Evolutionary conservation across 2,329 filamentous ascomycete genomes (phyloP).

Genomic region (Curvularia lunata): DNA sequence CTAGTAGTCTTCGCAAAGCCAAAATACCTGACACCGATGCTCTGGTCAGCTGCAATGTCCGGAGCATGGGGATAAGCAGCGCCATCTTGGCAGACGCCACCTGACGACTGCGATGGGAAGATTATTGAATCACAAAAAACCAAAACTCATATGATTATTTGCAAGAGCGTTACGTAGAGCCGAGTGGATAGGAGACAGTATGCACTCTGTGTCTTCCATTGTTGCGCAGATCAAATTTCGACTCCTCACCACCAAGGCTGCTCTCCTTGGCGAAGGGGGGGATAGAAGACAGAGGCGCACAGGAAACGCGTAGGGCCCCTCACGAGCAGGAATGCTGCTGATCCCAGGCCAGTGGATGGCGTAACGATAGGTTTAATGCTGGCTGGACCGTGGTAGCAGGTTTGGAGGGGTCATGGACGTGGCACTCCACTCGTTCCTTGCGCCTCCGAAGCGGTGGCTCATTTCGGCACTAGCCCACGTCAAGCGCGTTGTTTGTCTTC

Average conservation of each 20-base stretch:
- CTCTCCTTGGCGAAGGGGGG: background rate
- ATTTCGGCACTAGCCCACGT: conserved; percentile 30
- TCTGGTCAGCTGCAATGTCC: background rate
- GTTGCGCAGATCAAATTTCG: conserved; percentile 1
- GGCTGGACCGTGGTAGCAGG: conserved; percentile 21
- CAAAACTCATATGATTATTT: background rate
- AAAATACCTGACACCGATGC: background rate
- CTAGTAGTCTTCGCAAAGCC: background rate
- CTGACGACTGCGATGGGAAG: background rate
- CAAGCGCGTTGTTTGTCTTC: conserved; percentile 25
- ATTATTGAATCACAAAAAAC: background rate
- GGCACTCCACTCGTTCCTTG: conserved; percentile 34
- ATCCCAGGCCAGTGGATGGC: background rate
- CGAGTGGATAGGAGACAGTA: background rate
- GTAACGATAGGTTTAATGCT: conserved; percentile 20
- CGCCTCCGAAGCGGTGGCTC: conserved; percentile 32
- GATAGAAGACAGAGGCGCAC: background rate
- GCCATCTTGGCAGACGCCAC: background rate
- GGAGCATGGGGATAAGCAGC: conserved; percentile 5
- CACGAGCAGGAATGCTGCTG: background rate
- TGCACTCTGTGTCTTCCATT: background rate
- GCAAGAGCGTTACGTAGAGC: background rate
- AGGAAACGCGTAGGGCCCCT: too few species aligned
- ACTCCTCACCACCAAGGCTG: conserved; percentile 19
- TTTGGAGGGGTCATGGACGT: conserved; percentile 29